phyloP scores from a whole-genome alignment of 495 filamentous ascomycete species.

The Aspergillus affinis region DNA sequence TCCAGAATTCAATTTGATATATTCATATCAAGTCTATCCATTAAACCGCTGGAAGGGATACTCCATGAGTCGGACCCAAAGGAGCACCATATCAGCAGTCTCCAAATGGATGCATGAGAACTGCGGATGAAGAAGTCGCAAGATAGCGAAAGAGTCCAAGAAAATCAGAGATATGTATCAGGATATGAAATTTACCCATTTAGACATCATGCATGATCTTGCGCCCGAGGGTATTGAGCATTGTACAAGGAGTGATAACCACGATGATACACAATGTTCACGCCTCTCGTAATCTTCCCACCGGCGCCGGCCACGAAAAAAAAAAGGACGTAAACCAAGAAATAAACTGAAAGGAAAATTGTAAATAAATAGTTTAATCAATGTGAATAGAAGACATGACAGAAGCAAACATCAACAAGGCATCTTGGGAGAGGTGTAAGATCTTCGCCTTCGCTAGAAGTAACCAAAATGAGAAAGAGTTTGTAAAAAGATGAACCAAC shows the following conservation, averaged over 20 bases:
- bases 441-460: conserved; percentile 23
- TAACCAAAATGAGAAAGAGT: conserved; percentile 21
- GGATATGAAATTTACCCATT: conserved; percentile 22
- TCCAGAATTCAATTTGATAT: background rate
- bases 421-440: conserved; percentile 20
- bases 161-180: conserved; percentile 8
- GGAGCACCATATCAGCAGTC: background rate
- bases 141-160: background rate
- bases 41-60: background rate
- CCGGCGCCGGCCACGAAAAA: conserved; percentile 26
- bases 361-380: conserved; percentile 21
- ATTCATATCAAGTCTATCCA: background rate
- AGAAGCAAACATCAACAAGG: conserved; percentile 27
- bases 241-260: conserved; percentile 37
- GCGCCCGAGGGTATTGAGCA: conserved; percentile 45
- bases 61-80: background rate
- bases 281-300: conserved; percentile 28
- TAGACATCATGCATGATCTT: conserved; percentile 32
- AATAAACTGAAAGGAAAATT: conserved; percentile 8
- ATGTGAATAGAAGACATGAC: conserved; percentile 30
- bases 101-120: background rate
- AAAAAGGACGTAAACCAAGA: conserved; percentile 18
- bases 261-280: conserved; percentile 38
- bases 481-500: conserved; percentile 29
- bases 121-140: background rate